Conservation (phyloP, 2,329 filamentous ascomycete genomes). For the Phialophora tarda region DNA sequence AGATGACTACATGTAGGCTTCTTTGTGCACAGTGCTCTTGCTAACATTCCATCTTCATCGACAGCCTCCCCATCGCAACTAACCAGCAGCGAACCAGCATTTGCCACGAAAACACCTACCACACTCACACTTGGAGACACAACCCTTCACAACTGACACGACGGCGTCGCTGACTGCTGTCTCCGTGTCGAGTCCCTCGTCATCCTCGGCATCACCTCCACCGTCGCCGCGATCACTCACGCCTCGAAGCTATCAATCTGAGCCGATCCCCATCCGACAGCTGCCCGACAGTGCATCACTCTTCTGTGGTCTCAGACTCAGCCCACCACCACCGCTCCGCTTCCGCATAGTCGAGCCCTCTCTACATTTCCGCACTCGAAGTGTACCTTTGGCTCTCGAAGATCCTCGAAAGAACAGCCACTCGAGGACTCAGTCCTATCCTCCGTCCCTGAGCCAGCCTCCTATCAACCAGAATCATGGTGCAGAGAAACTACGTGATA, state of each 20-base stretch:
- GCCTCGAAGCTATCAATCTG: constrained; percentile 32
- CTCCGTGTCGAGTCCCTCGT: constrained; percentile 25
- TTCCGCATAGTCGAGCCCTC: constrained; percentile 30
- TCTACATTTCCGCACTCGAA: constrained; percentile 21
- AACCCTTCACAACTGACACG: constrained; percentile 34
- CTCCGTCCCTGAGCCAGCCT: background rate
- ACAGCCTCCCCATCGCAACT: constrained; percentile 20
- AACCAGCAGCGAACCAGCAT: constrained; percentile 10
- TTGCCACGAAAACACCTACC: background rate
- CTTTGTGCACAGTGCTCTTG: constrained; percentile 19
- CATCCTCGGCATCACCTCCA: constrained; percentile 14
- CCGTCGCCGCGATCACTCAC: constrained; percentile 24
- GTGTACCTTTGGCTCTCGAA: constrained; percentile 15
- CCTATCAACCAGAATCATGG: constrained; percentile 41
- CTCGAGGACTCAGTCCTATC: constrained; percentile 15
- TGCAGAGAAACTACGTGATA: constrained; percentile 55
- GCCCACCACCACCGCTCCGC: constrained; percentile 37
- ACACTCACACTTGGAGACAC: constrained; percentile 1
- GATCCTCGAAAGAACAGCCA: constrained; percentile 8
- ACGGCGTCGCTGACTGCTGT: constrained; percentile 26
- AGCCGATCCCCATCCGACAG: constrained; percentile 33
- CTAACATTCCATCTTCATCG: constrained; percentile 21
- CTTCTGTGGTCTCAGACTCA: constrained; percentile 35
- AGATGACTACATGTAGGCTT: constrained; percentile 31
- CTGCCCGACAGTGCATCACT: constrained; percentile 37